Conservation (phyloP, 257 asterid genomes). For the Fraxinus quadrangulata region DNA sequence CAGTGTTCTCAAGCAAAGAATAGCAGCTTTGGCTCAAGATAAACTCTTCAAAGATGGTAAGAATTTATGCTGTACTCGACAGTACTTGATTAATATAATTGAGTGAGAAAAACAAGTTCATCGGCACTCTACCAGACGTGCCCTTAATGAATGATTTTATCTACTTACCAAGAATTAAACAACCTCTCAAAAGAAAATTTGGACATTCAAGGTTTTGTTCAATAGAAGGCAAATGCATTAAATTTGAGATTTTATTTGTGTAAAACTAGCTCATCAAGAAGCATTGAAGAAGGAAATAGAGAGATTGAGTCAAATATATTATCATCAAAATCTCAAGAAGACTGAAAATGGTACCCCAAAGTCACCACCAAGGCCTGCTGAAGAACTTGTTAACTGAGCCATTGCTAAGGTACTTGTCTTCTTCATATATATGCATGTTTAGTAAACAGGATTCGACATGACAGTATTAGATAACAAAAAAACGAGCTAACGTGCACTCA, state of each 20-base stretch:
- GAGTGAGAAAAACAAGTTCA: neutral
- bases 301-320: slow-evolving; percentile 76
- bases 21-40: slow-evolving; percentile 94
- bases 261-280: slow-evolving; percentile 78
- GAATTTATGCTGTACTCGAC: neutral
- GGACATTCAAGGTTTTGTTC: too few relatives aligned
- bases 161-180: too few relatives aligned
- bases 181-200: too few relatives aligned
- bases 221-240: too few relatives aligned
- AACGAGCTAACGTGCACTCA: too few relatives aligned
- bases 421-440: neutral
- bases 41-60: slow-evolving; percentile 91
- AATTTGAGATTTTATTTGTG: neutral
- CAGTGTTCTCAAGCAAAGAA: slow-evolving; percentile 90
- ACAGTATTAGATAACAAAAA: neutral
- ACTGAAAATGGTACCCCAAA: slow-evolving; percentile 49
- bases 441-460: neutral
- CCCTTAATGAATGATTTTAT: too few relatives aligned
- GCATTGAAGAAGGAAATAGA: slow-evolving; percentile 93
- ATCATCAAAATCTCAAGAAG: slow-evolving; percentile 72
- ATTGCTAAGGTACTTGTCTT: slow-evolving; percentile 28
- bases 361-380: slow-evolving; percentile 48
- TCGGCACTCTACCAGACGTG: neutral
- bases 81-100: too few relatives aligned
- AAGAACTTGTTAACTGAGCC: slow-evolving; percentile 57